Evolutionary conservation across 352 stramenopile species (phyloP), one percentile per base, ranked within the genome.

Genomic region (Globisporangium cystogenes): DNA sequence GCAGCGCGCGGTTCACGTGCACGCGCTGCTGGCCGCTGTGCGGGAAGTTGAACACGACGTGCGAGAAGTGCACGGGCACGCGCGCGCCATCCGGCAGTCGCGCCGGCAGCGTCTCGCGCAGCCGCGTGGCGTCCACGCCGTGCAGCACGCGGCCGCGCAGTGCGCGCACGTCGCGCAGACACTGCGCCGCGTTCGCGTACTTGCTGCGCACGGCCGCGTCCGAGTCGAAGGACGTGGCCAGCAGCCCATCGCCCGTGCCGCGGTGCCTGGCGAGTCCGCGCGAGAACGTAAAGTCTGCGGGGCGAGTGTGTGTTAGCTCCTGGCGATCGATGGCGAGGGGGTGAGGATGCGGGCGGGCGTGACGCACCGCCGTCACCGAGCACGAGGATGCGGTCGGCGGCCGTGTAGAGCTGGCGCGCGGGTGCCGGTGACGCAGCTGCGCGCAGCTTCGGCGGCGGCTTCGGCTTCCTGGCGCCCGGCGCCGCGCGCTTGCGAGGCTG

Each of bases 21-120:
- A 96, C 86, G 44, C 86, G 82, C 48, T 96, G 85, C 62, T 93
- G 67, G 15, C 86, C 86, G 23, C 73, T 95, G 62, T 96, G 86
- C 8, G 86, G 86, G 59, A 96, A 96, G 61, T 95, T 95, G 62
- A 95, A 95, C 45, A 96, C 70, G 43, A 95, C 87, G 60, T 76
- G 89, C 51, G 88, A 70, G 60, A 95, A 95, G 26, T 84, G 80
- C 21, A 60, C 33, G 0, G 78, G 71, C 35, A 86, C 36, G 26
- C 44, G 35, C 23, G 55, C 51, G 26, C 50, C 55, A 12, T 51
- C 24, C 41, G 67, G 68, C 18, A 64, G 50, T 10, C 62, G 59
- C 10, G 54, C 42, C 10, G 81, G 72, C 53, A 93, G 57, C n/a
- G n/a, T n/a, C 40, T 67, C 54, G 27, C 82, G 57, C 42, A 95